Percentiles rank a stretch among this genome's conserved stretches.
Conservation (phyloP, 352 stramenopile species). For the Globisporangium nodosum region DNA sequence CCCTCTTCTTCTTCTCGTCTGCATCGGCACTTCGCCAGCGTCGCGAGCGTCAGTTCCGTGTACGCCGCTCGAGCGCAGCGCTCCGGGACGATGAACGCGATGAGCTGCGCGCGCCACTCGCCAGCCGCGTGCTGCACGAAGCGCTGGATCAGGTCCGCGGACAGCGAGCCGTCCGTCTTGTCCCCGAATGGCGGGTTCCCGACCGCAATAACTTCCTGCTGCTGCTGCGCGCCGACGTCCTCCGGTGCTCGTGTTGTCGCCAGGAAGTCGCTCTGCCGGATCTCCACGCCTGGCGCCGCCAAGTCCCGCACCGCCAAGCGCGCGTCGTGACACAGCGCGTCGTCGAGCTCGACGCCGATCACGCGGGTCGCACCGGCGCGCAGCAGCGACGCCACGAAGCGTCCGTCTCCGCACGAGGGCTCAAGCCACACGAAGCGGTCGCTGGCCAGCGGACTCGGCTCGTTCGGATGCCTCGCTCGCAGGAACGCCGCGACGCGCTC, state of each 20-base stretch:
- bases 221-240: background rate
- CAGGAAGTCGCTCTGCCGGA: slow-evolving; percentile 52
- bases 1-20: background rate
- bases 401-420: slow-evolving; percentile 65
- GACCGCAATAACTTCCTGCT: slow-evolving; percentile 31
- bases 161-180: slow-evolving; percentile 7
- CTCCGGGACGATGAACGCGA: slow-evolving; percentile 70
- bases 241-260: slow-evolving; percentile 18
- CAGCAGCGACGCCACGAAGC: slow-evolving; percentile 41
- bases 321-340: slow-evolving; percentile 12
- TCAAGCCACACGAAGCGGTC: slow-evolving; percentile 49
- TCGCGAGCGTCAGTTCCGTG: slow-evolving; percentile 27
- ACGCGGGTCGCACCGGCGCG: slow-evolving; percentile 32
- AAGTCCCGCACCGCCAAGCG: slow-evolving; percentile 4
- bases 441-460: slow-evolving; percentile 3
- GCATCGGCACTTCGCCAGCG: slow-evolving; percentile 10
- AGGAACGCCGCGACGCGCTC: slow-evolving; percentile 18
- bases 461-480: background rate
- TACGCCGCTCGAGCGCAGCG: slow-evolving; percentile 43
- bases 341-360: slow-evolving; percentile 60
- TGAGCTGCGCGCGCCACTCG: slow-evolving; percentile 41
- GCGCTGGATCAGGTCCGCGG: slow-evolving; percentile 40
- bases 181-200: slow-evolving; percentile 70
- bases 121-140: slow-evolving; percentile 45
- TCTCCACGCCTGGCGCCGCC: slow-evolving; percentile 13